Evolutionary conservation across 2,329 filamentous ascomycete genomes (phyloP).

Genomic region (Colletotrichum somersetense): DNA sequence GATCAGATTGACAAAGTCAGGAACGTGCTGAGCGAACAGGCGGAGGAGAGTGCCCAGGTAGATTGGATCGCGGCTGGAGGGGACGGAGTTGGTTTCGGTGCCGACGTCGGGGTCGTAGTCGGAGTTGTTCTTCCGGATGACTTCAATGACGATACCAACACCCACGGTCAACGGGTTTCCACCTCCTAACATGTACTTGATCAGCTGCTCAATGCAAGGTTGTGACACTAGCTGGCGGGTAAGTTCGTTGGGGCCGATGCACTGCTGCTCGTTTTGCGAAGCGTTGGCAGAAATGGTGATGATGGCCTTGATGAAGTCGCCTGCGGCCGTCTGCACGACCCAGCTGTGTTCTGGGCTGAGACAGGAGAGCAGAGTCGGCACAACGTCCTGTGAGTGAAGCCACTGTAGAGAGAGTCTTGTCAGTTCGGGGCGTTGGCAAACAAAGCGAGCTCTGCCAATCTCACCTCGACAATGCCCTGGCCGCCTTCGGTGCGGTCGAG

Average conservation of each 20-base stretch:
- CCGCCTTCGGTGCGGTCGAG: constrained; percentile 93
- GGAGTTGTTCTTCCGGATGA: constrained; percentile 99
- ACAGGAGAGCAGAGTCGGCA: constrained; percentile 88
- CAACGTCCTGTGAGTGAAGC: constrained; percentile 89
- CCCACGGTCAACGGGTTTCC: constrained; percentile 96
- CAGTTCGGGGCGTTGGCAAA: neutral
- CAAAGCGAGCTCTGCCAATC: constrained; percentile 47
- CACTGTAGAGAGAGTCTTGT: constrained; percentile 69
- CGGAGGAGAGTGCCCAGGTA: constrained; percentile 92
- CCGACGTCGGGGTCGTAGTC: constrained; percentile 97
- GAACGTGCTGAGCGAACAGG: constrained; percentile 90
- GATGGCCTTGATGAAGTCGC: constrained; percentile 98
- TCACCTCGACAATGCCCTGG: constrained; percentile 91
- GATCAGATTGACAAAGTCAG: constrained; percentile 93
- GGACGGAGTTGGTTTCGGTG: constrained; percentile 81
- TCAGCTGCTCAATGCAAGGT: constrained; percentile 84
- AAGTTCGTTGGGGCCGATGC: constrained; percentile 96
- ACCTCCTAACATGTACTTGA: constrained; percentile 90
- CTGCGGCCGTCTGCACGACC: constrained; percentile 94
- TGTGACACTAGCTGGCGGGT: constrained; percentile 94
- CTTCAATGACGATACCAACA: constrained; percentile 97
- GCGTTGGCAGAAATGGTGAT: constrained; percentile 99
- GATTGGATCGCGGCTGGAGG: constrained; percentile 91
- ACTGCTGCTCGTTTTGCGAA: constrained; percentile 98
- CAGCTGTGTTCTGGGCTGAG: constrained; percentile 87